Percentiles rank a stretch among this genome's conserved stretches.
These are phyloP conservation scores for Boletus coccyginus DNA, from an alignment of 768 basidiomycete genomes.

Conservation along the genomic window DNA sequence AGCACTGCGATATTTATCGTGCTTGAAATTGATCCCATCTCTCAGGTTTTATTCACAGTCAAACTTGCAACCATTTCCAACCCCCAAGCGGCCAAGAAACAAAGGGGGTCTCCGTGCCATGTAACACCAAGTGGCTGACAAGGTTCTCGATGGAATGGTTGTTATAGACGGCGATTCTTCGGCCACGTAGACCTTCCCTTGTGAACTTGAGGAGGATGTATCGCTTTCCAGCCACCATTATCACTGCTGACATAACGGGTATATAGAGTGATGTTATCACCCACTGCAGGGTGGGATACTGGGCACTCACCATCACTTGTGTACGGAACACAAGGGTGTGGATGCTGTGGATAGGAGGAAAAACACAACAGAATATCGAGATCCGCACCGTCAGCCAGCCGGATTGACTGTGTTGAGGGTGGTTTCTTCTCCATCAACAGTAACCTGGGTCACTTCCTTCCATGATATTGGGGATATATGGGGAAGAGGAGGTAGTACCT, in stretches of 20 bases:
- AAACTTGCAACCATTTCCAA: no score
- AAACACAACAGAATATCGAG: slow-evolving; percentile 3
- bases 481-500: background rate
- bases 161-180: slow-evolving; percentile 12
- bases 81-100: no score
- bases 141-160: slow-evolving; percentile 12
- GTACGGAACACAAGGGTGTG: slow-evolving; percentile 4
- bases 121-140: background rate
- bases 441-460: background rate
- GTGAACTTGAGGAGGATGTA: slow-evolving; percentile 15
- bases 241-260: slow-evolving; percentile 12
- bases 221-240: slow-evolving; percentile 15
- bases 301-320: background rate
- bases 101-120: slow-evolving; percentile 8
- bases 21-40: no score
- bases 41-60: no score
- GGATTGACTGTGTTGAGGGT: background rate
- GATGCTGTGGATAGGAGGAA: slow-evolving; percentile 2
- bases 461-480: background rate
- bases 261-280: slow-evolving; percentile 9
- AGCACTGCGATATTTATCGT: no score
- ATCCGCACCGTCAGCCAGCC: slow-evolving; percentile 6
- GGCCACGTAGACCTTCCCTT: slow-evolving; percentile 9
- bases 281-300: slow-evolving; percentile 7
- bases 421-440: background rate